Evolutionary conservation across 805 yeast species (phyloP), one percentile per base, ranked within the genome.

Genomic region (Metschnikowia corniflorae): DNA sequence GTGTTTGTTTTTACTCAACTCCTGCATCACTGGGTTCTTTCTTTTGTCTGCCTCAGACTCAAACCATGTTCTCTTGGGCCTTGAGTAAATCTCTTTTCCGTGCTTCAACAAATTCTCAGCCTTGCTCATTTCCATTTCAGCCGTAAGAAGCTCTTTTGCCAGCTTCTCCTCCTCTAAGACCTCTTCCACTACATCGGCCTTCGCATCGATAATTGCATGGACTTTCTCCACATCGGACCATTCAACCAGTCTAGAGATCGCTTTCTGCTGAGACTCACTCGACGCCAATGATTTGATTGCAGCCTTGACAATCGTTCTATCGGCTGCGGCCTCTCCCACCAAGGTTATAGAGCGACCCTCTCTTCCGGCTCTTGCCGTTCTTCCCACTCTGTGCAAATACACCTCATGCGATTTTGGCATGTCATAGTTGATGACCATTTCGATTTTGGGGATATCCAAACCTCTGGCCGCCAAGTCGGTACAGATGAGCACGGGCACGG

Each of bases 391-490:
- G 66, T 93, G 98, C 53, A 93, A 70, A 61, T 93, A 93, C 25
- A 91, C 76, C 48, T 93, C 98, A 54, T 85, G 82, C 20, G 85
- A 72, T 60, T 86, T 86, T 33, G 98, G 98, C 94, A 93, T 86
- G 57, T 93, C 98, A 61, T 73, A 93, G 64, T 93, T 93, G 55
- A 93, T 76, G 31, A 93, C 99, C 42, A 83, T 80, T 60, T 89
- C 97, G 58, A 93, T 89, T 64, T 91, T 91, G 44, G 97, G 97
- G 55, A 93, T 93, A 83, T 93, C 99, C 58, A 93, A 75, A 74
- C 99, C 99, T 78, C 99, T 85, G 19, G 98, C 91, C 2, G 98
- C 98, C 60, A 93, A 75, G 74, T 93, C 99, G 1, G 99, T 93
- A 80, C 97, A 93, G 26, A 93, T 73, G 41, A 93, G 70, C 7